phyloP scores from a whole-genome alignment of 768 basidiomycete genomes.

The Suillus alpinus region DNA sequence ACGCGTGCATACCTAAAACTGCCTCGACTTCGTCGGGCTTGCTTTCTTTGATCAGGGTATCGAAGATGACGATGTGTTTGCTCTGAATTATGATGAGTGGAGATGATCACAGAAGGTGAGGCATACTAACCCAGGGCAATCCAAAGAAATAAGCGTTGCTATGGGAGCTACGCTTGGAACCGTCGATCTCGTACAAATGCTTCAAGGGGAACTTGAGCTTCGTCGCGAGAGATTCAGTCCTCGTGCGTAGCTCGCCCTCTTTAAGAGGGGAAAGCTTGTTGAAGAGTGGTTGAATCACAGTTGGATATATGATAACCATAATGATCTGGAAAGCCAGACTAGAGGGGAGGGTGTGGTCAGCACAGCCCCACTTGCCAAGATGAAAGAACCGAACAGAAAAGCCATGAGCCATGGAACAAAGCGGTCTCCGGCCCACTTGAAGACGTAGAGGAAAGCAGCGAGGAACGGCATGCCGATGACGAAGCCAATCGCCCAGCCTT shows the following conservation, averaged over 20 bases:
- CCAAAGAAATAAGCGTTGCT: constrained; percentile 99
- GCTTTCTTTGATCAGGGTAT: constrained; percentile 91
- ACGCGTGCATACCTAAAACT: constrained; percentile 57
- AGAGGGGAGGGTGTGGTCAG: constrained; percentile 3
- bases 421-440: constrained; percentile 89
- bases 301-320: constrained; percentile 82
- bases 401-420: constrained; percentile 94
- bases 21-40: constrained; percentile 93
- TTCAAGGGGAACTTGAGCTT: constrained; percentile 92
- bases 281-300: constrained; percentile 91
- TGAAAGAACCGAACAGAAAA: constrained; percentile 63
- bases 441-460: constrained; percentile 82
- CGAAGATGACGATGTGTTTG: constrained; percentile 96
- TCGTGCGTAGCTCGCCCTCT: constrained; percentile 68
- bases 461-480: constrained; percentile 83
- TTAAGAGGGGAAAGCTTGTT: constrained; percentile 92
- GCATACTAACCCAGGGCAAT: constrained; percentile 74
- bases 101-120: background rate
- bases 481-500: constrained; percentile 70
- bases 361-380: background rate
- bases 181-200: constrained; percentile 95
- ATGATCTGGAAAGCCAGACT: constrained; percentile 81
- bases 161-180: constrained; percentile 92
- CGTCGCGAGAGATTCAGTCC: constrained; percentile 74
- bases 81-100: constrained; percentile 42